Evolutionary conservation across 805 yeast genomes (phyloP).

Genomic region (Monosporozyma aquatica): DNA sequence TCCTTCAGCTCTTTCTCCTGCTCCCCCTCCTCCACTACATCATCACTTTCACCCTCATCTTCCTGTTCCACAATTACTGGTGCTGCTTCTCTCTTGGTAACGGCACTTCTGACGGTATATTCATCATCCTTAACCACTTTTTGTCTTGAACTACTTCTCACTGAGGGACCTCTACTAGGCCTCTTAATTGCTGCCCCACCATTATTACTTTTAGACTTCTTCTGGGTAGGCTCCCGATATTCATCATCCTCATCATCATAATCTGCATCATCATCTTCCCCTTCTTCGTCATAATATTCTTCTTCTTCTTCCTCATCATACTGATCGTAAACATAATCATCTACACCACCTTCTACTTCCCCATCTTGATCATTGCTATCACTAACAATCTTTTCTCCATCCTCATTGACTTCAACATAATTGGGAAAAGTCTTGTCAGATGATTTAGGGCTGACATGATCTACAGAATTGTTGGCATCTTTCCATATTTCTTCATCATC

Average conservation of each 20-base stretch:
- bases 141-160: not conserved
- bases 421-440: too few species aligned
- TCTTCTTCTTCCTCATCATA: constrained; percentile 5
- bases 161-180: not conserved
- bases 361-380: not conserved
- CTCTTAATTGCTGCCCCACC: constrained; percentile 9
- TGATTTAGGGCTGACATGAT: too few species aligned
- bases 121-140: not conserved
- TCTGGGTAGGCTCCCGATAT: constrained; percentile 14
- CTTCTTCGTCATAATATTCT: constrained; percentile 7
- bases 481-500: constrained; percentile 10
- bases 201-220: constrained; percentile 10
- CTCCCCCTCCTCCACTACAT: constrained; percentile 14
- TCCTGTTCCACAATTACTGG: constrained; percentile 5
- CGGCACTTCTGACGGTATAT: not conserved
- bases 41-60: constrained; percentile 11
- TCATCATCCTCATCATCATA: constrained; percentile 22
- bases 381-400: not conserved
- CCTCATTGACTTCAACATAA: constrained; percentile 2
- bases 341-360: constrained; percentile 2
- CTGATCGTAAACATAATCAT: constrained; percentile 1
- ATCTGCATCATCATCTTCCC: constrained; percentile 10
- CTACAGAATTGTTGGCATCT: too few species aligned
- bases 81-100: constrained; percentile 1
- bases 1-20: constrained; percentile 14